phyloP scores from a whole-genome alignment of 352 stramenopile species.

The Phytophthora tentaculata region DNA sequence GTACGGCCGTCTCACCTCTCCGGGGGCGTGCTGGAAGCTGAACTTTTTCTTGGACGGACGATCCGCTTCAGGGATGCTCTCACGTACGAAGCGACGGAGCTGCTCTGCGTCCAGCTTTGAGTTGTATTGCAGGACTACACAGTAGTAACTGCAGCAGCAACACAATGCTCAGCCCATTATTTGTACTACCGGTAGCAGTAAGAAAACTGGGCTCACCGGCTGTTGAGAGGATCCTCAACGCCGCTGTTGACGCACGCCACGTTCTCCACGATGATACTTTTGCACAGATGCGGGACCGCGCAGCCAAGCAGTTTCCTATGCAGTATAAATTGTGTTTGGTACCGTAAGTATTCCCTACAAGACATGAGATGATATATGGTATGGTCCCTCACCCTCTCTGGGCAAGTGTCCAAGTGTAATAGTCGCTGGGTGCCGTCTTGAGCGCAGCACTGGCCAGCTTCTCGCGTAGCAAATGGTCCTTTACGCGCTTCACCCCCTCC shows the following conservation, averaged over 20 bases:
- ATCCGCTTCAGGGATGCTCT: conserved; percentile 53
- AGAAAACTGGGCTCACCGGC: conserved; percentile 57
- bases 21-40: conserved; percentile 87
- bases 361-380: too few species aligned
- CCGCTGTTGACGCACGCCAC: conserved; percentile 68
- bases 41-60: conserved; percentile 81
- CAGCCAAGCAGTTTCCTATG: conserved; percentile 70
- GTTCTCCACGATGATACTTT: conserved; percentile 92
- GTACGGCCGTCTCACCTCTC: conserved; percentile 39
- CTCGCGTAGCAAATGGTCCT: conserved; percentile 45
- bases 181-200: too few species aligned
- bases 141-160: conserved; percentile 65
- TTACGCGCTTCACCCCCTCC: conserved; percentile 59
- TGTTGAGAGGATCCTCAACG: conserved; percentile 67
- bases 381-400: conserved; percentile 59
- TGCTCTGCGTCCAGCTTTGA: conserved; percentile 82
- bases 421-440: conserved; percentile 69
- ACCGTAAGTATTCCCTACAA: too few species aligned
- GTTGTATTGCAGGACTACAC: conserved; percentile 89
- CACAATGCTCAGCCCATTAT: not conserved
- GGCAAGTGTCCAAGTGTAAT: conserved; percentile 77
- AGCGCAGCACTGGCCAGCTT: conserved; percentile 68
- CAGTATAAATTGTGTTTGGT: not conserved
- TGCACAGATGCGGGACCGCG: conserved; percentile 78
- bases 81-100: conserved; percentile 82